Evolutionary conservation across 2,329 filamentous ascomycete species (phyloP).

Genomic region (Alternaria triticina): DNA sequence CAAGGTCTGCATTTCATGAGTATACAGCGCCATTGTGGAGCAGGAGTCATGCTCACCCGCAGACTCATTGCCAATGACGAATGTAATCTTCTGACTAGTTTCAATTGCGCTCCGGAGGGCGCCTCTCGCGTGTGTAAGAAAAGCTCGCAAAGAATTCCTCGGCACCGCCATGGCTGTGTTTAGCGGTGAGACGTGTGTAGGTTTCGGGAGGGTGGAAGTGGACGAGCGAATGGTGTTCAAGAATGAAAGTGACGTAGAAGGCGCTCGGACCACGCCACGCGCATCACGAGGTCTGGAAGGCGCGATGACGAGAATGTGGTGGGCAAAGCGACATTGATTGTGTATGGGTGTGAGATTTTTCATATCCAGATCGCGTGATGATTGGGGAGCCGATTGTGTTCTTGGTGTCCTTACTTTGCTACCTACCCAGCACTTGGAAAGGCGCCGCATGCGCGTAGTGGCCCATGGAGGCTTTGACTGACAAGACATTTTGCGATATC

Average conservation of each 20-base stretch:
- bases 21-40: not conserved
- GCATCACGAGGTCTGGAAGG: constrained; percentile 6
- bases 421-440: constrained; percentile 14
- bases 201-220: constrained; percentile 2
- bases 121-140: constrained; percentile 54
- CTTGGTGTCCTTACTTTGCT: not conserved
- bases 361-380: not conserved
- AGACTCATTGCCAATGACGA: constrained; percentile 63
- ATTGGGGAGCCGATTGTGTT: not conserved
- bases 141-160: constrained; percentile 55
- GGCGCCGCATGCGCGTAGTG: not conserved
- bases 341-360: not conserved
- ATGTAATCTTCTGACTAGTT: constrained; percentile 51
- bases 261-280: constrained; percentile 20
- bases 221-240: not conserved
- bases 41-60: constrained; percentile 46
- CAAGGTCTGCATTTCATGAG: constrained; percentile 66
- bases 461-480: not conserved
- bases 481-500: not conserved
- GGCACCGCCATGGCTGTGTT: constrained; percentile 48
- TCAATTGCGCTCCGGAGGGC: constrained; percentile 51
- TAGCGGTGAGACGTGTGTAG: constrained; percentile 18
- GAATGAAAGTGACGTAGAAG: constrained; percentile 21
- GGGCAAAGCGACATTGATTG: not conserved
- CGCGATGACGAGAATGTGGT: not conserved